Conservation (phyloP, 805 yeast species). For the Phaffomyces thermotolerans region DNA sequence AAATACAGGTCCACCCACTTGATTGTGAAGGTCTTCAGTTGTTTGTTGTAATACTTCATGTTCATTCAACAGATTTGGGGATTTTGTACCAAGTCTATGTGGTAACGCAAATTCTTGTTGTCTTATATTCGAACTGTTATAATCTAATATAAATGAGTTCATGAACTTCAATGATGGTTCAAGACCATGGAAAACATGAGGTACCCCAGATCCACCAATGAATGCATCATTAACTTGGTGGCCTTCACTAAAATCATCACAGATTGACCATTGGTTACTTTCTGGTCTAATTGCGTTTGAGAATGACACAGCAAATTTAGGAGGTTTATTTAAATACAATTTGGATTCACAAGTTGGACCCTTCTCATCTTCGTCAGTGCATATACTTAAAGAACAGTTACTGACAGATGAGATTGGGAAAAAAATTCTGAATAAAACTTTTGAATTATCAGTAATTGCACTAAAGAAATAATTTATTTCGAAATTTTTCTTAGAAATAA, state of each 20-base stretch:
- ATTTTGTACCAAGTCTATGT: conserved; percentile 13
- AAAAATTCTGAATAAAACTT: conserved; percentile 65
- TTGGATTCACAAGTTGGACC: conserved; percentile 38
- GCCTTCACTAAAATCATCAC: conserved; percentile 80
- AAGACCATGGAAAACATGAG: conserved; percentile 62
- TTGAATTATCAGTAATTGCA: conserved; percentile 56
- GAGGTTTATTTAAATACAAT: conserved; percentile 48
- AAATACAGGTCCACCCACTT: not conserved
- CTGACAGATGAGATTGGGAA: conserved; percentile 57
- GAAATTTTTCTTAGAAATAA: conserved; percentile 59
- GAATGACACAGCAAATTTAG: conserved; percentile 74
- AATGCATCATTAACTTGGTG: conserved; percentile 71
- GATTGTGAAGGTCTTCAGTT: not conserved
- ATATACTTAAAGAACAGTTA: conserved; percentile 48
- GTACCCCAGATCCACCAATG: conserved; percentile 52
- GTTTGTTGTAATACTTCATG: conserved; percentile 1
- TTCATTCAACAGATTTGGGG: conserved; percentile 13
- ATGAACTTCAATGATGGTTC: conserved; percentile 43
- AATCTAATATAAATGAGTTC: conserved; percentile 46
- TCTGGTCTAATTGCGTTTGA: conserved; percentile 43
- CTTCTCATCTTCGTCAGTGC: conserved; percentile 29
- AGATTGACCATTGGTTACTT: conserved; percentile 67
- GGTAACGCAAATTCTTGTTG: conserved; percentile 20
- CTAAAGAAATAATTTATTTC: conserved; percentile 76
- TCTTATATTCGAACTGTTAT: conserved; percentile 29